A percentile compares a stretch with the other conserved stretches of the same genome.
Conservation (phyloP, 2,329 filamentous ascomycete species). For the Blumeria hordei region DNA sequence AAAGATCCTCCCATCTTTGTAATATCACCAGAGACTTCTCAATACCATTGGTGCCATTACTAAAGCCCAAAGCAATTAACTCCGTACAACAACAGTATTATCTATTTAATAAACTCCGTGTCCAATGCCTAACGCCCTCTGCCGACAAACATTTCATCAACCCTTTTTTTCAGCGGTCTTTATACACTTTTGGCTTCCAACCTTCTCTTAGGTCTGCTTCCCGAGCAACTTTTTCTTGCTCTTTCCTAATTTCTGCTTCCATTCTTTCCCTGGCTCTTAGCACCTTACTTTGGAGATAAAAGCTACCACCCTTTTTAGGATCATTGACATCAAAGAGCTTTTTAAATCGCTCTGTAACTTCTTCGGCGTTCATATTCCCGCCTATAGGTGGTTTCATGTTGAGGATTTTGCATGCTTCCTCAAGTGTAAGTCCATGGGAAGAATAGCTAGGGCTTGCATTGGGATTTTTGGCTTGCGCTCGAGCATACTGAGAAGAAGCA, state of each 20-base stretch:
- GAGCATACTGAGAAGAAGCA: constrained; percentile 61
- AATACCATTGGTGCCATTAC: too few species aligned
- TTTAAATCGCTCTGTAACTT: constrained; percentile 75
- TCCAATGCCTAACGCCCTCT: too few species aligned
- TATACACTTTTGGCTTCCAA: constrained; percentile 89
- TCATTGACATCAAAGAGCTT: constrained; percentile 85
- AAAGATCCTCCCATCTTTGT: too few species aligned
- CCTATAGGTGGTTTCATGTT: constrained; percentile 75
- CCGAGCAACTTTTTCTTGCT: constrained; percentile 42
- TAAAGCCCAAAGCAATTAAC: too few species aligned
- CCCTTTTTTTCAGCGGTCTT: constrained; percentile 36
- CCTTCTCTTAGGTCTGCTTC: constrained; percentile 65
- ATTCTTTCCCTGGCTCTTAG: constrained; percentile 75
- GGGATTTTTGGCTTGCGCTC: constrained; percentile 35
- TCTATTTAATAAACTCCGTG: too few species aligned
- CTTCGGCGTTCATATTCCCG: constrained; percentile 53
- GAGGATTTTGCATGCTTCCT: constrained; percentile 91
- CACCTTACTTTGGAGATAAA: constrained; percentile 96
- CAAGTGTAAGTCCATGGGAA: constrained; percentile 58
- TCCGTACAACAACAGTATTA: too few species aligned
- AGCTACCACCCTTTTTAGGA: constrained; percentile 84
- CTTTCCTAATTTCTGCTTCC: constrained; percentile 59
- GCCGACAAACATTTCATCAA: too few species aligned
- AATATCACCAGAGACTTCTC: too few species aligned
- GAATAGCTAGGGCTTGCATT: constrained; percentile 26